Percentiles rank a stretch among this genome's conserved stretches.
These are phyloP conservation scores for Mucor racemosus DNA, from an alignment of 371 early-diverging fungal genomes.

Conservation along the genomic window DNA sequence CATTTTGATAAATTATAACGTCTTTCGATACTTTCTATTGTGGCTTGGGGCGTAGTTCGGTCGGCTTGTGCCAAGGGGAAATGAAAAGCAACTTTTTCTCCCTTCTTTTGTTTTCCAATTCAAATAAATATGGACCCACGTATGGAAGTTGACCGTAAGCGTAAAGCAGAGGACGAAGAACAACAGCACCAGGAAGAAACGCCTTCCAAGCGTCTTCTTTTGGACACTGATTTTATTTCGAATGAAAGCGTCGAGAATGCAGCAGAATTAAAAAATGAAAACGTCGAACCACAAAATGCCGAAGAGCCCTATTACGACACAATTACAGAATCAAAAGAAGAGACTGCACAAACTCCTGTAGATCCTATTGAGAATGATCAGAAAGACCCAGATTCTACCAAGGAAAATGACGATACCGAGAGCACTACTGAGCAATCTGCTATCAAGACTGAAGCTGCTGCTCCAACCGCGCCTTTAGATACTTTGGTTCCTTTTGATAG, in stretches of 20 bases:
- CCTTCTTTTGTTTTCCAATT: not conserved
- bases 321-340: not conserved
- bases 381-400: not conserved
- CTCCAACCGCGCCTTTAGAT: conserved; percentile 10
- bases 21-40: too few species aligned
- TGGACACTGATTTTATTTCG: not conserved
- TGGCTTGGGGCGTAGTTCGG: not conserved
- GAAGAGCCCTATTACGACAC: conserved; percentile 1
- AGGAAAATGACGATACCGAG: not conserved
- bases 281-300: not conserved
- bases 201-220: conserved; percentile 7
- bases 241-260: not conserved
- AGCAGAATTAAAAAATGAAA: not conserved
- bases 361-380: not conserved
- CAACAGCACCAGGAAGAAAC: not conserved
- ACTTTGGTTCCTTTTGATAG: conserved; percentile 59
- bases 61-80: not conserved
- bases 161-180: conserved; percentile 21
- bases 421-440: not conserved
- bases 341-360: not conserved
- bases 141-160: conserved; percentile 16
- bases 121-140: not conserved
- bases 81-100: not conserved
- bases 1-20: too few species aligned
- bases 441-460: not conserved